These are phyloP conservation scores for Camellia lanceoleosa DNA, from an alignment of 148 eudicot genomes.

Conservation along the genomic window DNA sequence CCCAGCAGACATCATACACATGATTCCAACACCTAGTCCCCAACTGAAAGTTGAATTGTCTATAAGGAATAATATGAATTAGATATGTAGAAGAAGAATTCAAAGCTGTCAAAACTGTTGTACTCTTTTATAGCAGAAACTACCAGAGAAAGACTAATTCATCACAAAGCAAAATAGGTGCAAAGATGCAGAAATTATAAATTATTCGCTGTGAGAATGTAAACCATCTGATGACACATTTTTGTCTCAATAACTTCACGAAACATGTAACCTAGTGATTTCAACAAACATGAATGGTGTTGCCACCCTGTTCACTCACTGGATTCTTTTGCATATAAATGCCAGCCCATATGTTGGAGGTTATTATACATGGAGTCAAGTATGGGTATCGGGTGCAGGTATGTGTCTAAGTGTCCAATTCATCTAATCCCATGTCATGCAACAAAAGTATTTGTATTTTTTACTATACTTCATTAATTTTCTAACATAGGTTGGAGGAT, in stretches of 20 bases:
- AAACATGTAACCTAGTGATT: background rate
- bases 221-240: background rate
- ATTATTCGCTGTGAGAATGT: background rate
- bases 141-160: conserved; percentile 3
- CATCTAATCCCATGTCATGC: no score
- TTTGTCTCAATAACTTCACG: background rate
- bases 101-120: background rate
- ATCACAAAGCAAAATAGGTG: background rate
- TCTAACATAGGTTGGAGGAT: no score
- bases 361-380: no score
- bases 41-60: conserved; percentile 46
- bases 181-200: background rate
- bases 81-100: background rate
- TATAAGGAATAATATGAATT: conserved; percentile 18
- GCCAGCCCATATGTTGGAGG: background rate
- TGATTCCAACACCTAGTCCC: conserved; percentile 67
- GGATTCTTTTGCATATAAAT: background rate
- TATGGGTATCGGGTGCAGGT: no score
- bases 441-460: no score
- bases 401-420: no score
- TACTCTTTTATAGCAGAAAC: background rate
- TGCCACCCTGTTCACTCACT: background rate
- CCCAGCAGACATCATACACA: conserved; percentile 82
- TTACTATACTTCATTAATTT: no score
- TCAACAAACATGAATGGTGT: background rate